Base-by-base conservation (phyloP, 2,329 filamentous ascomycete genomes). In the Epichloe scottii region DNA sequence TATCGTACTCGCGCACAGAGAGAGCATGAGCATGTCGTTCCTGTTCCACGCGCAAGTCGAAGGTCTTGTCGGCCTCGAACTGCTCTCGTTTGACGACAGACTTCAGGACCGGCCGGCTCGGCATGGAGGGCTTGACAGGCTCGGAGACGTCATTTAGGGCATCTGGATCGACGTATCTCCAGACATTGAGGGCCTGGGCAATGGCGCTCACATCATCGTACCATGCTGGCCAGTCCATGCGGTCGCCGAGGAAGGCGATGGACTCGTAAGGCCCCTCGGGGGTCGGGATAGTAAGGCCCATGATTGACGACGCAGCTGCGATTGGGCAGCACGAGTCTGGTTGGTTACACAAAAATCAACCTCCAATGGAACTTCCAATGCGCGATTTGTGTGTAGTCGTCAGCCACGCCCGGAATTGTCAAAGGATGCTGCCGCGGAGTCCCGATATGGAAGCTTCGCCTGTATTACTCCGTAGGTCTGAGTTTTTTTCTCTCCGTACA, bases 141-240 rank as follows among this genome's bases (percentile, higher is more conserved):
- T 37, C 23, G 23, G 10, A 38, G 40, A 52, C 48, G 12, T 43
- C 35, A 26, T 17, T 12, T 34, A 35, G 35, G 33, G 39, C 21
- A 23, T 48, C 47, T 6, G 55, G 54, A 33, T 57, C 35, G 43
- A 56, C 53, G 26, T 52, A 57, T 6, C 43, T 15, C 55, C 55
- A 57, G 15, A 56, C 17, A 7, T 46, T 26, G n/a, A 48, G 30
- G 4, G 49, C 33, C 14, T 33, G 50, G 21, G 55, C 44, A 26
- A 54, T 42, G 19, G 34, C 38, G 17, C 42, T 38, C 11, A 57
- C 42, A 3, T 49, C 47, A 26, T 52, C 51, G 15, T 51, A 26
- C 55, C 55, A 57, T 8, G 34, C 15, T 4, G 44, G 33, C 55
- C 55, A 57, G 46, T 51, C 52, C 21, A 46, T 26, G 23, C 41